A percentile compares a stretch with the other conserved stretches of the same genome.
phyloP scores from a whole-genome alignment of 1,139 yeast genomes.

The Magnusiomyces magnusii region DNA sequence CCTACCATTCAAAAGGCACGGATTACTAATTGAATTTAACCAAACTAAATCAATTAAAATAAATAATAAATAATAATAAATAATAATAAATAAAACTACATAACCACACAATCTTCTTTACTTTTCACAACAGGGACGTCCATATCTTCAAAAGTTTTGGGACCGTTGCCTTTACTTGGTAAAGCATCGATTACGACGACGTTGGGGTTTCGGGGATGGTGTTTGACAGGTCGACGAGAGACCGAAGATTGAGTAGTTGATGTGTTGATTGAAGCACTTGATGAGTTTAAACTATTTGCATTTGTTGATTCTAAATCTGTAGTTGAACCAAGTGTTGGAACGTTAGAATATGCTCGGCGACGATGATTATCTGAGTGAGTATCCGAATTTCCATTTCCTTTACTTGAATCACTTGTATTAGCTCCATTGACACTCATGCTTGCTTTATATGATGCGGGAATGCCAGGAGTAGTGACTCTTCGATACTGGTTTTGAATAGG shows the following conservation, averaged over 20 bases:
- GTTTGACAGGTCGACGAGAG: background rate
- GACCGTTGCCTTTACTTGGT: background rate
- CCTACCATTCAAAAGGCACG: too few relatives aligned
- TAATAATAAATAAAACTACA: background rate
- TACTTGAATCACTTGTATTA: background rate
- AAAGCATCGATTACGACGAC: constrained; percentile 1
- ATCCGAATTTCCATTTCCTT: too few relatives aligned
- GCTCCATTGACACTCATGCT: background rate
- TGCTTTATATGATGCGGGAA: background rate
- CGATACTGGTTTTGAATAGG: background rate
- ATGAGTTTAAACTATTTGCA: background rate
- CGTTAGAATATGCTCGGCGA: background rate
- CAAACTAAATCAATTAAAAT: background rate
- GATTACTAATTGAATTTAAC: too few relatives aligned
- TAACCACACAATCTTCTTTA: constrained; percentile 4
- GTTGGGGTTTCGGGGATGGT: constrained; percentile 2
- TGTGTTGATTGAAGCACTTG: background rate
- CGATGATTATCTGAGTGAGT: background rate
- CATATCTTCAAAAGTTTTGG: constrained; percentile 4
- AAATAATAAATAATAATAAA: background rate
- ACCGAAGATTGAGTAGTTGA: background rate
- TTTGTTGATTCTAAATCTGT: background rate
- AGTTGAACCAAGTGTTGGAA: background rate
- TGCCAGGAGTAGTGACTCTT: background rate
- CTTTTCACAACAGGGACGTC: background rate